phyloP scores from a whole-genome alignment of 2,329 filamentous ascomycete species.

The Epichloe aotearoae region DNA sequence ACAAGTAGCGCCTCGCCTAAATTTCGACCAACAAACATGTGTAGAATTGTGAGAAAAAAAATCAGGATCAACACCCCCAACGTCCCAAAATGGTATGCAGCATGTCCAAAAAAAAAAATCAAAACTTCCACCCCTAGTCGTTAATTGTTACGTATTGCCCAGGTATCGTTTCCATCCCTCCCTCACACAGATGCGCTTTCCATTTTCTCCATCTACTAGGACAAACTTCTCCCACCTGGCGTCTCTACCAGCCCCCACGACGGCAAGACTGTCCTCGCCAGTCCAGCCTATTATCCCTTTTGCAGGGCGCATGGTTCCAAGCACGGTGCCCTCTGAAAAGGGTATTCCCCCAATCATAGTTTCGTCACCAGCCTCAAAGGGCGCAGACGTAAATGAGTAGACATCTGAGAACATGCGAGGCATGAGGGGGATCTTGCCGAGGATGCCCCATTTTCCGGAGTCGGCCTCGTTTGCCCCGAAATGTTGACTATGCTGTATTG shows the following conservation, averaged over 20 bases:
- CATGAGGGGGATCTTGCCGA: constrained; percentile 77
- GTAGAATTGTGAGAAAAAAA: background rate
- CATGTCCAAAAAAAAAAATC: background rate
- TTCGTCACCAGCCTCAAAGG: constrained; percentile 77
- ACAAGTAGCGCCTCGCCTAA: background rate
- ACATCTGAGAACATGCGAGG: constrained; percentile 80
- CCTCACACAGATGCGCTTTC: constrained; percentile 50
- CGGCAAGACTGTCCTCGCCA: constrained; percentile 57
- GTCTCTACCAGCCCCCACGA: constrained; percentile 68
- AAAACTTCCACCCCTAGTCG: background rate
- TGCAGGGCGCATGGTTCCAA: constrained; percentile 44
- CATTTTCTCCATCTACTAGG: constrained; percentile 54
- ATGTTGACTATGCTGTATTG: constrained; percentile 19
- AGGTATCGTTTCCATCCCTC: constrained; percentile 79
- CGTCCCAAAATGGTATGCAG: background rate
- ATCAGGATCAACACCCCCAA: background rate
- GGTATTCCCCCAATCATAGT: constrained; percentile 32
- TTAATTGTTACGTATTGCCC: constrained; percentile 20
- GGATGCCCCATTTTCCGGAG: constrained; percentile 70
- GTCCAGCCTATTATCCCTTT: constrained; percentile 85
- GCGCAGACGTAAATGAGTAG: constrained; percentile 70
- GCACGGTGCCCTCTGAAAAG: constrained; percentile 29
- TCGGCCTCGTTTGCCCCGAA: constrained; percentile 18
- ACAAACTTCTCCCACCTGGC: constrained; percentile 82
- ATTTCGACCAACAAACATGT: background rate